Percentiles rank a stretch among this genome's conserved stretches.
These are phyloP conservation scores for Astrocystis sublimbata DNA, from an alignment of 495 filamentous ascomycete species.

Conservation along the genomic window DNA sequence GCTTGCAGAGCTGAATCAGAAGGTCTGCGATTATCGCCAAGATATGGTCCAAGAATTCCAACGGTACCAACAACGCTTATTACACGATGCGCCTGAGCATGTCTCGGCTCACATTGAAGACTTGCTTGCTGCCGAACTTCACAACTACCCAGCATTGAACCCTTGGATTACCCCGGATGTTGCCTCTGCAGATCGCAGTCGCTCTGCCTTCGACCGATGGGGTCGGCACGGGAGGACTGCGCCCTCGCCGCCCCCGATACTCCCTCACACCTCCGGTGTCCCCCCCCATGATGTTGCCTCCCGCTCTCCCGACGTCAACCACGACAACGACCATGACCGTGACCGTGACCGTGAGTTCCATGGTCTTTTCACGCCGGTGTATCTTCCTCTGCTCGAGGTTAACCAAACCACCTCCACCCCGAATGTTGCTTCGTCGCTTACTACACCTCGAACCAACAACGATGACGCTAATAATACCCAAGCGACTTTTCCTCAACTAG, in stretches of 20 bases:
- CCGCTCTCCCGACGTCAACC: slow-evolving; percentile 50
- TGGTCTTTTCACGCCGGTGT: slow-evolving; percentile 60
- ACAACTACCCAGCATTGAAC: slow-evolving; percentile 41
- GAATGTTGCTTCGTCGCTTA: slow-evolving; percentile 18
- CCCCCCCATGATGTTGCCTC: slow-evolving; percentile 34
- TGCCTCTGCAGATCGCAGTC: slow-evolving; percentile 19
- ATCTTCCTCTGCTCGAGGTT: slow-evolving; percentile 58
- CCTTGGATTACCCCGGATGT: slow-evolving; percentile 25
- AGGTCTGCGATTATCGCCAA: slow-evolving; percentile 50
- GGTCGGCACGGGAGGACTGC: slow-evolving; percentile 34
- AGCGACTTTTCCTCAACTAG: slow-evolving; percentile 16
- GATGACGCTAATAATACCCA: slow-evolving; percentile 33
- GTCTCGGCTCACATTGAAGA: slow-evolving; percentile 46
- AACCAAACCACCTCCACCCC: slow-evolving; percentile 19
- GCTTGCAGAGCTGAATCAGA: slow-evolving; percentile 52
- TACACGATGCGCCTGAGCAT: slow-evolving; percentile 46
- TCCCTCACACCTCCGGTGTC: slow-evolving; percentile 40
- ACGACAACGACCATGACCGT: slow-evolving; percentile 56
- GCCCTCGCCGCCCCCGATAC: slow-evolving; percentile 45
- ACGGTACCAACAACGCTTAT: slow-evolving; percentile 46
- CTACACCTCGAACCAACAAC: slow-evolving; percentile 28
- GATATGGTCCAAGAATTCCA: slow-evolving; percentile 53
- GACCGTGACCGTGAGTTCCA: slow-evolving; percentile 60
- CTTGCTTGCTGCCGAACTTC: slow-evolving; percentile 46
- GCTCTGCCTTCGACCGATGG: slow-evolving; percentile 21